These are phyloP conservation scores for Rhododendron simsii DNA, from an alignment of 148 eudicot genomes.

Conservation along the genomic window DNA sequence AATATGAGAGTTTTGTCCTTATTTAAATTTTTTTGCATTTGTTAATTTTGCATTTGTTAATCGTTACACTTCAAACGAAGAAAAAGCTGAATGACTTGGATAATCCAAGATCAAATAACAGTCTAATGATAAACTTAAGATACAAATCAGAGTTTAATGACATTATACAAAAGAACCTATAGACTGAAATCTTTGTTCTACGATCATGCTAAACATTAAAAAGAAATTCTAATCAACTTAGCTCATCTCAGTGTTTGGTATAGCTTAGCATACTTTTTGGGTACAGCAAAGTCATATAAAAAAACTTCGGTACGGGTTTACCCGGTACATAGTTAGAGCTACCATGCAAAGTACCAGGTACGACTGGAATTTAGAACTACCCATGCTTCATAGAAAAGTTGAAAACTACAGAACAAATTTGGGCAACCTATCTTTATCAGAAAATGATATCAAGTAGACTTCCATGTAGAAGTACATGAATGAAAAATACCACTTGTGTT, in stretches of 20 bases:
- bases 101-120: background rate
- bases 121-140: background rate
- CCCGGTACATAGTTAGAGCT: background rate
- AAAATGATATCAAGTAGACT: no score
- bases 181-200: background rate
- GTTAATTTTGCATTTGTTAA: no score
- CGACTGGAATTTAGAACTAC: background rate
- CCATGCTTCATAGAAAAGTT: background rate
- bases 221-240: background rate
- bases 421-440: background rate
- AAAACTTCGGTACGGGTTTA: background rate
- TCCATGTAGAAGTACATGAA: no score
- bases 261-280: background rate
- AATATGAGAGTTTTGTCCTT: no score
- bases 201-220: background rate
- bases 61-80: no score
- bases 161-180: background rate
- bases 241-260: background rate
- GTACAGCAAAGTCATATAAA: background rate
- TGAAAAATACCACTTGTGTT: no score
- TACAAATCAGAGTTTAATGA: background rate
- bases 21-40: no score
- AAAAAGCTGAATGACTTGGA: no score
- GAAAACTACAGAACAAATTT: no score
- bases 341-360: background rate